phyloP scores from a whole-genome alignment of 2,329 filamentous ascomycete genomes.

The Zymoseptoria brevis region DNA sequence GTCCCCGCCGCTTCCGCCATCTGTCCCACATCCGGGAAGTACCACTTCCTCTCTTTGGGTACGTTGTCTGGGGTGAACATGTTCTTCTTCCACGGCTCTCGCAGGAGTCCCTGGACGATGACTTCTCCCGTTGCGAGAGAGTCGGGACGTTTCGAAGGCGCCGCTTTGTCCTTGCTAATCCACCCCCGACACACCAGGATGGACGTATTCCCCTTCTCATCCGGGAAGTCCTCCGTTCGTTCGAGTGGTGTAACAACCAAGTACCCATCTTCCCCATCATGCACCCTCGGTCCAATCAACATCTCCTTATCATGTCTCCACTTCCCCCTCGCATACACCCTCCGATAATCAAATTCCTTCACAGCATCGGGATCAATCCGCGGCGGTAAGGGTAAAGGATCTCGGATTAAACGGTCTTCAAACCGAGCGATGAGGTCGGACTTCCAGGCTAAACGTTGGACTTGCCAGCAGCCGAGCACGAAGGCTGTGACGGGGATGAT shows the following conservation, averaged over 20 bases:
- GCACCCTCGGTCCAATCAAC: conserved; percentile 83
- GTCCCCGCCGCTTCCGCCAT: conserved; percentile 80
- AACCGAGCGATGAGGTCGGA: conserved; percentile 82
- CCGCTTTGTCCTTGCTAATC: conserved; percentile 69
- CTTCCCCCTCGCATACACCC: conserved; percentile 65
- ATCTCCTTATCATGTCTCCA: conserved; percentile 90
- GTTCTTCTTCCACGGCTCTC: conserved; percentile 94
- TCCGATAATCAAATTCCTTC: conserved; percentile 83
- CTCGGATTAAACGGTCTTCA: conserved; percentile 81
- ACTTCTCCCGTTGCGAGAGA: conserved; percentile 64
- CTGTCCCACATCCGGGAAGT: conserved; percentile 86
- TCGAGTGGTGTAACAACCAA: conserved; percentile 89
- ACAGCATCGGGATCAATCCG: conserved; percentile 73
- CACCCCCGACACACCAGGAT: conserved; percentile 84
- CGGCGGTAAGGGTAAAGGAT: conserved; percentile 77
- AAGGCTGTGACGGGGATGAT: conserved; percentile 91
- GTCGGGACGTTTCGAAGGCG: conserved; percentile 54
- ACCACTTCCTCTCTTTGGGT: conserved; percentile 77
- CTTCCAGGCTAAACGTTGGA: conserved; percentile 89
- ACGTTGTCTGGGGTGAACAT: conserved; percentile 90
- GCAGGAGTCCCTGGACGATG: conserved; percentile 71
- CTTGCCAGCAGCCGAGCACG: conserved; percentile 86
- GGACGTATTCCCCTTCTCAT: conserved; percentile 47
- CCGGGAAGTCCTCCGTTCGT: conserved; percentile 44
- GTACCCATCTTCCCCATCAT: conserved; percentile 83